Percentiles rank a stretch among this genome's conserved stretches.
Conservation (phyloP, 768 basidiomycete genomes). For the Neoboletus magnificus region DNA sequence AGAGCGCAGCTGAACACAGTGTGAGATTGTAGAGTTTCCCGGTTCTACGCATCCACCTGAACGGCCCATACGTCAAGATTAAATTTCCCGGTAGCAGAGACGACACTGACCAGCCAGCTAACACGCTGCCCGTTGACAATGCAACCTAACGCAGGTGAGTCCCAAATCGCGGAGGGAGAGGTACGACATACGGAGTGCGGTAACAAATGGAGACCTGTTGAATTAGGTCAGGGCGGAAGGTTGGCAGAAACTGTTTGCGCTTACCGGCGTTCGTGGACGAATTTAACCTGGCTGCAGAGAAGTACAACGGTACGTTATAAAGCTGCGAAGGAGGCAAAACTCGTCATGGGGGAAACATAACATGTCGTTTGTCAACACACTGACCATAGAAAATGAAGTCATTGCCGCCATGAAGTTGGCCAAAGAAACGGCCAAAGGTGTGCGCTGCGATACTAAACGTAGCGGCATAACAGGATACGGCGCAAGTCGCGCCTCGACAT, state of each 20-base stretch:
- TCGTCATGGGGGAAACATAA: background rate
- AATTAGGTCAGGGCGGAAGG: conserved; percentile 8
- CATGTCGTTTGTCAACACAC: conserved; percentile 11
- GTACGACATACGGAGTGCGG: conserved; percentile 74
- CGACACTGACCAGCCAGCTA: conserved; percentile 73
- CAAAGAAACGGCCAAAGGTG: conserved; percentile 76
- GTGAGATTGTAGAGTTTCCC: conserved; percentile 83
- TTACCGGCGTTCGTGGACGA: conserved; percentile 70
- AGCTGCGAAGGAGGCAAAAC: conserved; percentile 41
- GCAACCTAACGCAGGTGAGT: conserved; percentile 51
- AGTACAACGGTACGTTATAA: conserved; percentile 89
- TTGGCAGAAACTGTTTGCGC: conserved; percentile 17
- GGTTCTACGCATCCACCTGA: conserved; percentile 80
- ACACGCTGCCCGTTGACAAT: conserved; percentile 79
- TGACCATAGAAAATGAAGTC: conserved; percentile 76
- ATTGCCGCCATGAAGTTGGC: conserved; percentile 77
- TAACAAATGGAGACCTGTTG: conserved; percentile 76
- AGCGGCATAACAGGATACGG: conserved; percentile 91
- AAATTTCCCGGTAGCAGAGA: conserved; percentile 1
- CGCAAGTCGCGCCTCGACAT: conserved; percentile 76
- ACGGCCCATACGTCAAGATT: conserved; percentile 8
- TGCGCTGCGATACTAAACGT: conserved; percentile 69
- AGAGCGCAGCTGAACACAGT: conserved; percentile 57
- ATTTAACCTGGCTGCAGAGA: conserved; percentile 71
- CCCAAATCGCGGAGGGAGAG: conserved; percentile 4